Conservation (phyloP, 78 protist genomes). For the Cavenderia fasciculata region DNA sequence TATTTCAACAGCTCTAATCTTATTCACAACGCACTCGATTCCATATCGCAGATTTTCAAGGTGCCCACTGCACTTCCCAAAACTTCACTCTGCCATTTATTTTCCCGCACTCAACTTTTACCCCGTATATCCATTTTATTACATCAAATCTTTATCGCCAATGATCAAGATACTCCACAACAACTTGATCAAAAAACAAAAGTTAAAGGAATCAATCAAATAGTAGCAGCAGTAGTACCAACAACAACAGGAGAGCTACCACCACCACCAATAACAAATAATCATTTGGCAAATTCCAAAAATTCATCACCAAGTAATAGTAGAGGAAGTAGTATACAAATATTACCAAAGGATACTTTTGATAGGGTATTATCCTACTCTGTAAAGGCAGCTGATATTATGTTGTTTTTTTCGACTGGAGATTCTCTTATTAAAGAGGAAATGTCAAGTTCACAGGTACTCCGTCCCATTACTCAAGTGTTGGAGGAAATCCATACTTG, state of each 20-base stretch:
- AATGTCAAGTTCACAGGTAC: slow-evolving; percentile 10
- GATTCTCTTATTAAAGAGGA: slow-evolving; percentile 62
- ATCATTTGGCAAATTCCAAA: not conserved
- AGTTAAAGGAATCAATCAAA: not conserved
- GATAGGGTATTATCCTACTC: slow-evolving; percentile 48
- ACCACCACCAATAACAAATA: not conserved
- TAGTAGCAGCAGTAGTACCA: not conserved
- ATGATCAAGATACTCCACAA: not conserved
- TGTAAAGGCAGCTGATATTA: slow-evolving; percentile 74
- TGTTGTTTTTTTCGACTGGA: slow-evolving; percentile 68
- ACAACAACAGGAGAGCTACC: not conserved
- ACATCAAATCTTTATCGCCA: slow-evolving; percentile 50
- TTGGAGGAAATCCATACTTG: slow-evolving; percentile 57
- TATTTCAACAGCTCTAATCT: slow-evolving; percentile 48
- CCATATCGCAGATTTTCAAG: slow-evolving; percentile 56
- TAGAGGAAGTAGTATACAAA: slow-evolving; percentile 5
- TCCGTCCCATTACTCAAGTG: slow-evolving; percentile 12
- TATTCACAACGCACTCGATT: slow-evolving; percentile 59
- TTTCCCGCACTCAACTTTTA: slow-evolving; percentile 38
- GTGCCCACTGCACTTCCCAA: slow-evolving; percentile 34
- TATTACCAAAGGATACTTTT: slow-evolving; percentile 52
- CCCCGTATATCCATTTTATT: slow-evolving; percentile 15
- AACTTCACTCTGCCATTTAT: slow-evolving; percentile 66
- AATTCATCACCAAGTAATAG: not conserved
- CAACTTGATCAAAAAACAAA: not conserved